These are phyloP conservation scores for Claviceps monticola DNA, from an alignment of 2,329 filamentous ascomycete species.

Conservation along the genomic window DNA sequence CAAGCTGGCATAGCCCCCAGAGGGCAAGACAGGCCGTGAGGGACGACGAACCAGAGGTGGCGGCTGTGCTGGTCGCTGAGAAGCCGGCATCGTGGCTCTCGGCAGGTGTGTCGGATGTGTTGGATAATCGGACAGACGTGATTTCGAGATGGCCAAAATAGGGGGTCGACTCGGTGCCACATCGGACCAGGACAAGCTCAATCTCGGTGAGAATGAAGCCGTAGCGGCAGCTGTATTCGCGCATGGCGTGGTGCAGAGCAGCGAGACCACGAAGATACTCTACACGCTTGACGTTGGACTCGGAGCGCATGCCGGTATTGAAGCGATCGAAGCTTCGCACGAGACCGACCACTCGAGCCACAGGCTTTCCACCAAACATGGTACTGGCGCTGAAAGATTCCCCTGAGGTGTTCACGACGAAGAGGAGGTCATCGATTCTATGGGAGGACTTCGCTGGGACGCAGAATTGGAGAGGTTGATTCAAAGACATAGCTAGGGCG, in stretches of 20 bases:
- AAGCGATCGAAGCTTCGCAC: constrained; percentile 86
- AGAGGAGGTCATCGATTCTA: constrained; percentile 40
- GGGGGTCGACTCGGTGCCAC: constrained; percentile 56
- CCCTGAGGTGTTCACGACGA: constrained; percentile 48
- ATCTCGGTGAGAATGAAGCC: constrained; percentile 96
- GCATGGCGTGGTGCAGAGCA: constrained; percentile 82
- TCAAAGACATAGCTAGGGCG: constrained; percentile 63
- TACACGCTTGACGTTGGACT: constrained; percentile 71
- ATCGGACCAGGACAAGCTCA: constrained; percentile 80
- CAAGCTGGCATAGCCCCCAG: constrained; percentile 65
- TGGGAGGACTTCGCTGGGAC: constrained; percentile 21
- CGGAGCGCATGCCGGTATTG: constrained; percentile 87
- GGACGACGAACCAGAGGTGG: constrained; percentile 23
- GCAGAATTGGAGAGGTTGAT: constrained; percentile 43
- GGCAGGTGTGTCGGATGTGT: constrained; percentile 24
- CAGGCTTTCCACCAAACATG: constrained; percentile 33
- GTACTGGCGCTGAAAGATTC: constrained; percentile 41
- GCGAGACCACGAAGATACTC: constrained; percentile 79
- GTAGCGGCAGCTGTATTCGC: constrained; percentile 83
- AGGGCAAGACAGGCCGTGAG: constrained; percentile 62
- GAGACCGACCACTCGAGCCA: constrained; percentile 59
- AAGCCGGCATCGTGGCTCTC: constrained; percentile 19
- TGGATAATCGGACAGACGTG: constrained; percentile 42
- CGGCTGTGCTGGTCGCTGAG: constrained; percentile 18
- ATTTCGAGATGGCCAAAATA: constrained; percentile 86